Percentiles rank a stretch among this genome's conserved stretches.
phyloP scores from a whole-genome alignment of 805 yeast species.

The Pichia scutulata region DNA sequence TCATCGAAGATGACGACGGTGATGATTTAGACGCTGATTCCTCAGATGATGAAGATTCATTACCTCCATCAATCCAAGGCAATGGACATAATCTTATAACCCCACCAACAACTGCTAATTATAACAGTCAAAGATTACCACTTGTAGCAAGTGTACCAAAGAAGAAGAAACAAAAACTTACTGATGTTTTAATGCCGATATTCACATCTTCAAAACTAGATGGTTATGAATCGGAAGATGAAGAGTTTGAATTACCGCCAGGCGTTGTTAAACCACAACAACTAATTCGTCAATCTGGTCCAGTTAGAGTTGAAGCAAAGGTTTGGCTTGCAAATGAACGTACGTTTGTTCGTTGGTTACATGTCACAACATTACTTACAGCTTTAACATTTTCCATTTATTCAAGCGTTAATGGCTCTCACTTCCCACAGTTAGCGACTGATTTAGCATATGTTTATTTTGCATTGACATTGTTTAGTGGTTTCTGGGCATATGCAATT shows the following conservation, averaged over 20 bases:
- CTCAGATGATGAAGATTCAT: conserved; percentile 48
- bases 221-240: conserved; percentile 69
- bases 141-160: conserved; percentile 1
- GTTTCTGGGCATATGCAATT: conserved; percentile 82
- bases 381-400: conserved; percentile 76
- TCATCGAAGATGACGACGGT: conserved; percentile 26
- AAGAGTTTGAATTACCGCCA: conserved; percentile 76
- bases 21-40: conserved; percentile 38
- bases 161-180: conserved; percentile 16
- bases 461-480: conserved; percentile 71
- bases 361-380: conserved; percentile 76
- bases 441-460: conserved; percentile 73
- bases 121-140: conserved; percentile 4
- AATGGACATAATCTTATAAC: not conserved
- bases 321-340: conserved; percentile 99
- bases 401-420: conserved; percentile 62
- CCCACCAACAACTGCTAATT: conserved; percentile 2
- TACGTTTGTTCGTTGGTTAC: conserved; percentile 93
- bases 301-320: conserved; percentile 91
- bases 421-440: conserved; percentile 56
- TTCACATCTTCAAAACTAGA: conserved; percentile 28
- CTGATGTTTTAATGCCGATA: conserved; percentile 25
- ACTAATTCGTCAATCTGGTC: conserved; percentile 81
- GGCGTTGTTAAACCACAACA: conserved; percentile 81
- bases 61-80: conserved; percentile 21